These are phyloP conservation scores for Cyphellophora attinorum DNA, from an alignment of 2,329 filamentous ascomycete species.

Conservation along the genomic window DNA sequence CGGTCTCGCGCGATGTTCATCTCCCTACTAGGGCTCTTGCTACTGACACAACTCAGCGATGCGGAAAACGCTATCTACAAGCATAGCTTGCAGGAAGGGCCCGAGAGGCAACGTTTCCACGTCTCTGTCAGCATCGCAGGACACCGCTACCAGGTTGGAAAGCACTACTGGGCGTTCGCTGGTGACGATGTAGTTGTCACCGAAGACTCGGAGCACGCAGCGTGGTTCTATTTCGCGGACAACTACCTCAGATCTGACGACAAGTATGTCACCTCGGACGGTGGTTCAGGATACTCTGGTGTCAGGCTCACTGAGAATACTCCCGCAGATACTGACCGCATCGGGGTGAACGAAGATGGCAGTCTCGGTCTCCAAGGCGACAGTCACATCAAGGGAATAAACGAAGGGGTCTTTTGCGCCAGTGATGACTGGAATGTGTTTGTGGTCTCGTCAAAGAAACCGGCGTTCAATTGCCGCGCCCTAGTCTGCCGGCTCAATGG, in stretches of 20 bases:
- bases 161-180: conserved; percentile 1
- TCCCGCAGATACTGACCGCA: neutral
- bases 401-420: neutral
- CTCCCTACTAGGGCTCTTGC: neutral
- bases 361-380: neutral
- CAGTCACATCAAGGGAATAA: neutral
- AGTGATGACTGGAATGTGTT: neutral
- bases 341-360: neutral
- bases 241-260: conserved; percentile 1
- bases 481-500: neutral
- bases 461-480: neutral
- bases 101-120: neutral
- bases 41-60: neutral
- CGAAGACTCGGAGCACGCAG: neutral
- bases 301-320: neutral
- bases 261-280: neutral
- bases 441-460: neutral
- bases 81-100: neutral
- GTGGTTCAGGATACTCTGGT: neutral
- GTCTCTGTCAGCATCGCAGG: neutral
- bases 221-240: neutral
- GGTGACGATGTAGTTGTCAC: neutral
- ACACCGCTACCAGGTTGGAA: neutral
- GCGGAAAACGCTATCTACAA: neutral
- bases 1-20: no score